Percentiles rank a stretch among this genome's conserved stretches.
Evolutionary conservation across 768 basidiomycete genomes (phyloP).

Genomic region (Dentipellis fragilis): DNA sequence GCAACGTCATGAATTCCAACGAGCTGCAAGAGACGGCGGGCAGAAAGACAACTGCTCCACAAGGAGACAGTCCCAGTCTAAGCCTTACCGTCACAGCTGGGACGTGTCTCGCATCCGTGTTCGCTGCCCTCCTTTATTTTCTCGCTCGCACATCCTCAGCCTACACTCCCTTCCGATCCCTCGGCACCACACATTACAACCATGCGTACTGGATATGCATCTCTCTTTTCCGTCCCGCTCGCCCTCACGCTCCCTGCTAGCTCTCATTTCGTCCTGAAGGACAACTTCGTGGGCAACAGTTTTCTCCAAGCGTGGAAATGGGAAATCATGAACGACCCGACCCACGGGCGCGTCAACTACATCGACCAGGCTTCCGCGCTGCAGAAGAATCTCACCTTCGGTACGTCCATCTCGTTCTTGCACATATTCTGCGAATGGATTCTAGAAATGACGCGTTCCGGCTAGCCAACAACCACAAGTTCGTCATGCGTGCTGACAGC

Average conservation of each 20-base stretch:
- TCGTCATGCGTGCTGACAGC: constrained; percentile 50
- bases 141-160: constrained; percentile 5
- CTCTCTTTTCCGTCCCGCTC: constrained; percentile 5
- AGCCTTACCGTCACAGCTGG: too few species aligned
- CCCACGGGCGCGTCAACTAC: constrained; percentile 56
- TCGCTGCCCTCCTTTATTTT: constrained; percentile 18
- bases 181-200: constrained; percentile 14
- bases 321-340: constrained; percentile 47
- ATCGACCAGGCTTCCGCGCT: constrained; percentile 34
- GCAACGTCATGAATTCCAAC: not conserved
- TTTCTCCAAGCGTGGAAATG: constrained; percentile 41
- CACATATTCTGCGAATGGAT: not conserved
- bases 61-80: too few species aligned
- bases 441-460: not conserved
- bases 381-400: constrained; percentile 34
- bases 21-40: too few species aligned
- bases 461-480: constrained; percentile 30
- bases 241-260: constrained; percentile 3
- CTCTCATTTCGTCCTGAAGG: constrained; percentile 5
- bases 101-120: constrained; percentile 7
- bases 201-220: constrained; percentile 24
- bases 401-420: constrained; percentile 18
- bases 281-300: constrained; percentile 22
- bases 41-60: too few species aligned
- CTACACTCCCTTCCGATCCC: constrained; percentile 11